Evolutionary conservation across 148 eudicot species (phyloP), one percentile per base, ranked within the genome.

Genomic region (Cornus controversa): DNA sequence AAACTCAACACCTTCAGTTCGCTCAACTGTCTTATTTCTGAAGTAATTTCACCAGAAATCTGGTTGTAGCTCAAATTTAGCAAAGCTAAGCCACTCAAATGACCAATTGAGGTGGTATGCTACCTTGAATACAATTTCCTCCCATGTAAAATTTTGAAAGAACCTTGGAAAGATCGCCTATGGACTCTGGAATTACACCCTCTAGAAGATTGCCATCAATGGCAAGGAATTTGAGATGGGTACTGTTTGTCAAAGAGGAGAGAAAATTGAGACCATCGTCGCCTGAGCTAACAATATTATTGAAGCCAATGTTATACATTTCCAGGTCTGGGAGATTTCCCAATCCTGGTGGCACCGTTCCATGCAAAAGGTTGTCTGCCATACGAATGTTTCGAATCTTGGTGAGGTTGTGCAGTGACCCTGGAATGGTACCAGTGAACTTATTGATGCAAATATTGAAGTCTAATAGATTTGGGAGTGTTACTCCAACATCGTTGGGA

Each of bases 381-480:
- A 87, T 67, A 0, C 83, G 83, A 45, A 90, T 87, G 15, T 73
- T 68, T 71, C 78, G 66, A 29, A 90, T 82, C 26, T 86, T 84
- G 15, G 89, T 79, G 60, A 84, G 84, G 65, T 87, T 90, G 68
- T 84, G 88, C 80, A 90, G 78, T 0, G 91, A 90, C 25, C 84
- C 83, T 15, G 93, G 93, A 57, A 87, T 86, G 13, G 80, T 71
- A 25, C 93, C 89, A 0, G 88, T 87, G 75, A 90, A 86, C 24
- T 83, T 83, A 70, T 87, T 87, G 80, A 75, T 29, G 70, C 89
- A 87, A 58, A 87, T 79, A 62, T 83, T 68, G 64, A 90, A 81
- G 16, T 36, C 70, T 69, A 57, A 77, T 37, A 90, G 88, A 74
- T 86, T 86, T 1, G 93, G 93, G 63, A 88, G 80, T 23, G 79